phyloP scores from a whole-genome alignment of 495 filamentous ascomycete species.

The Neurospora sp. region DNA sequence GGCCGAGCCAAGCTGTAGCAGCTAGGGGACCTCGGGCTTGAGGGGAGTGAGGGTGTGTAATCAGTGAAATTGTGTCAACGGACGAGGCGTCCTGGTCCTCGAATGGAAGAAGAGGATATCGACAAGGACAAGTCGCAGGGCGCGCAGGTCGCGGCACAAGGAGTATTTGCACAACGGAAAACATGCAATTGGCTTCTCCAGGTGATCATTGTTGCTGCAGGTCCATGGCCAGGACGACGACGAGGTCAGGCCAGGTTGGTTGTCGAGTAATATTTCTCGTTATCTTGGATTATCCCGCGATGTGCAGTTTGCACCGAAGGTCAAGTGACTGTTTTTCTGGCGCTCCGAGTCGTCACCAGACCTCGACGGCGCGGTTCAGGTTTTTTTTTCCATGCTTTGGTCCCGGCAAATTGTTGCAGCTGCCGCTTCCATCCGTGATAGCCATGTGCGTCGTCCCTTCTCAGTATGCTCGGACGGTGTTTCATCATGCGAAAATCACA shows the following conservation, averaged over 20 bases:
- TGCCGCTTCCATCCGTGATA: background rate
- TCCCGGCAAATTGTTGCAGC: background rate
- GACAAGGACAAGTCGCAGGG: background rate
- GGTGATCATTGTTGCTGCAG: background rate
- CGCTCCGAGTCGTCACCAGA: background rate
- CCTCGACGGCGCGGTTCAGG: background rate
- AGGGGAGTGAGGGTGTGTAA: background rate
- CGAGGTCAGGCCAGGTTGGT: background rate
- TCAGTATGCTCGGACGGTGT: background rate
- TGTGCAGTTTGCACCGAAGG: background rate
- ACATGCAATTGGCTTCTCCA: background rate
- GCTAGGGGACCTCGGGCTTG: background rate
- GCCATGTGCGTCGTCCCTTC: background rate
- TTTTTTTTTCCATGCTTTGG: background rate
- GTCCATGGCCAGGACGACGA: background rate
- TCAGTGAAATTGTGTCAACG: background rate
- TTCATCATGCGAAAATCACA: background rate
- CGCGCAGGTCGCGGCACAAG: background rate
- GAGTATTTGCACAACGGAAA: background rate
- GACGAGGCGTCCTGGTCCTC: background rate
- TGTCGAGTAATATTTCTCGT: background rate
- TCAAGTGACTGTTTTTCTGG: constrained; percentile 3
- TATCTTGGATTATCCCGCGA: background rate
- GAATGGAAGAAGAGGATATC: background rate
- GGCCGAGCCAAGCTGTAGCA: background rate